phyloP scores from a whole-genome alignment of 1,284 basidiomycete species.

The Abortiporus biennis region DNA sequence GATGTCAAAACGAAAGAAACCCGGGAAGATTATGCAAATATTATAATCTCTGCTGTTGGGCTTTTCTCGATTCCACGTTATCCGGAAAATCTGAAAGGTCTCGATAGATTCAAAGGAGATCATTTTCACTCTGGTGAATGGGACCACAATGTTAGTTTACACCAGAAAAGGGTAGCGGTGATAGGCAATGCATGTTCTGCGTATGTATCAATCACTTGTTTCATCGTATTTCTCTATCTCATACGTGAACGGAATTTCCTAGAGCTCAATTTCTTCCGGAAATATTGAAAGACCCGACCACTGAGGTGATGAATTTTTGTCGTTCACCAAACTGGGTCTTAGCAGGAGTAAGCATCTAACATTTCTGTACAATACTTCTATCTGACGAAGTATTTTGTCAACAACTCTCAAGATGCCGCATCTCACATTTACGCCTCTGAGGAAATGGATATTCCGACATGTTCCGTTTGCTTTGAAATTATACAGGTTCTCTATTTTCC shows the following conservation, averaged over 20 bases:
- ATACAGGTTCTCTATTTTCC: slow-evolving; percentile 26
- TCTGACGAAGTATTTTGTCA: slow-evolving; percentile 14
- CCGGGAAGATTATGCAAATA: slow-evolving; percentile 16
- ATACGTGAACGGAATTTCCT: background rate
- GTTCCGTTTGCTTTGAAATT: slow-evolving; percentile 33
- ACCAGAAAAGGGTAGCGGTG: slow-evolving; percentile 30
- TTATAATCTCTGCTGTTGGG: slow-evolving; percentile 41
- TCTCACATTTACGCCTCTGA: slow-evolving; percentile 21
- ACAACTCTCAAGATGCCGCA: too few species aligned
- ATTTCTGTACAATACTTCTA: background rate
- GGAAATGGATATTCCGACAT: slow-evolving; percentile 31
- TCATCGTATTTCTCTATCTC: background rate
- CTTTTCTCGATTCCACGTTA: slow-evolving; percentile 32
- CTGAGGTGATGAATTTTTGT: slow-evolving; percentile 38
- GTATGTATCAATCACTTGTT: slow-evolving; percentile 8
- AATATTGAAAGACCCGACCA: slow-evolving; percentile 32
- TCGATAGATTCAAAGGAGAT: slow-evolving; percentile 36
- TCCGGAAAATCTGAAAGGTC: slow-evolving; percentile 31
- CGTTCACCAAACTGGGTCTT: slow-evolving; percentile 40
- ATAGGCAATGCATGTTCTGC: slow-evolving; percentile 35
- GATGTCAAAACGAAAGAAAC: slow-evolving; percentile 22
- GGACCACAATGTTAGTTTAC: slow-evolving; percentile 27
- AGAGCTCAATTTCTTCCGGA: slow-evolving; percentile 41
- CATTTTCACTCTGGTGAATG: slow-evolving; percentile 35
- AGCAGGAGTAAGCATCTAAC: slow-evolving; percentile 30